Percentiles rank a stretch among this genome's conserved stretches.
phyloP scores from a whole-genome alignment of 2,329 filamentous ascomycete genomes.

The Alternaria arborescens region DNA sequence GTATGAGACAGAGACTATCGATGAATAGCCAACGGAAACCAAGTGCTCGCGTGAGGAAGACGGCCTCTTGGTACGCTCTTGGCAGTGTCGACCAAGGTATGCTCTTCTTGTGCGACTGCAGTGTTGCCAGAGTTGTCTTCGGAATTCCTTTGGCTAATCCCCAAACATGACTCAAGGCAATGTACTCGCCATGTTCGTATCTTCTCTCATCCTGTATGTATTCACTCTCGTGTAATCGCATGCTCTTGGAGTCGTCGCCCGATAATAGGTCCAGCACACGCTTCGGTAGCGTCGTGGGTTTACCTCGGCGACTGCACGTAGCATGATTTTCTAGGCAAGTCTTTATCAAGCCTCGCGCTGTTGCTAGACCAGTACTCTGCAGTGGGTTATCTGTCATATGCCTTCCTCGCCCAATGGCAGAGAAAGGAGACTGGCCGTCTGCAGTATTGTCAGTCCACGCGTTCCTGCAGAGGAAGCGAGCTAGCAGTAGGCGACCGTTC shows the following conservation, averaged over 20 bases:
- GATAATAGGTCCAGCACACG: conserved; percentile 42
- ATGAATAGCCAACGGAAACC: conserved; percentile 50
- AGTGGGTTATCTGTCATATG: conserved; percentile 42
- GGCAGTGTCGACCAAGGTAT: conserved; percentile 43
- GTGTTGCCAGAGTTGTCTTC: conserved; percentile 40
- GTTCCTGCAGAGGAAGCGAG: conserved; percentile 4
- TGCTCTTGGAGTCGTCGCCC: conserved; percentile 39
- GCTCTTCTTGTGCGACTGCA: conserved; percentile 38
- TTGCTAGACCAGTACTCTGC: conserved; percentile 39
- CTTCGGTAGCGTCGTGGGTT: conserved; percentile 38
- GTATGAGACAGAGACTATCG: conserved; percentile 46
- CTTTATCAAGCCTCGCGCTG: conserved; percentile 38
- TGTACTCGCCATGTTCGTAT: conserved; percentile 45
- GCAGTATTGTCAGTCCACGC: conserved; percentile 24
- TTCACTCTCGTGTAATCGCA: conserved; percentile 41
- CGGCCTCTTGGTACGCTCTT: conserved; percentile 47
- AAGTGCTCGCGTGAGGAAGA: conserved; percentile 46
- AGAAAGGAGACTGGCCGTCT: conserved; percentile 47
- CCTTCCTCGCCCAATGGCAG: conserved; percentile 46
- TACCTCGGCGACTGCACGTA: conserved; percentile 35
- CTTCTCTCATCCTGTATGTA: conserved; percentile 35
- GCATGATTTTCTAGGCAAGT: conserved; percentile 43
- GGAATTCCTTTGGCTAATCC: conserved; percentile 38
- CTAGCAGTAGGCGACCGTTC: conserved; percentile 9
- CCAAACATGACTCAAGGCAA: conserved; percentile 47